Percentiles rank a stretch among this genome's conserved stretches.
These are phyloP conservation scores for Phoenix dactylifera DNA, from an alignment of 176 grass and related monocot species.

Conservation along the genomic window DNA sequence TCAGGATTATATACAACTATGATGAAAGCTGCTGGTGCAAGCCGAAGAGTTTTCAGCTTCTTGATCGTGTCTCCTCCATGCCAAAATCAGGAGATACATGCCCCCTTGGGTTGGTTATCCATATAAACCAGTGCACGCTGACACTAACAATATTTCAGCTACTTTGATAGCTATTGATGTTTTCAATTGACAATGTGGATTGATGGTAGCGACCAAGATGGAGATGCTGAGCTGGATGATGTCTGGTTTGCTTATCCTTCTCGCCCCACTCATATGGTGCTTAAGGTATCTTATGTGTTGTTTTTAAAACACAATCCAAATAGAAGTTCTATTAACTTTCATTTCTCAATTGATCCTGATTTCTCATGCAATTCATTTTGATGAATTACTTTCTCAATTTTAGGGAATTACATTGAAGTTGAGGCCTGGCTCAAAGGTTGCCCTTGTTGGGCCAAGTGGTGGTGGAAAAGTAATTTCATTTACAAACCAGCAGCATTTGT, in stretches of 20 bases:
- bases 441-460: slow-evolving; percentile 95
- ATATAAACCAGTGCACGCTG: too few species aligned
- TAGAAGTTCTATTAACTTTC: too few species aligned
- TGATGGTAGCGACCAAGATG: slow-evolving; percentile 55
- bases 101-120: slow-evolving; percentile 47
- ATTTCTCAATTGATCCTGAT: too few species aligned
- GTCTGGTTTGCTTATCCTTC: slow-evolving; percentile 99
- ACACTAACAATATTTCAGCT: slow-evolving; percentile 2
- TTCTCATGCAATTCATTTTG: too few species aligned
- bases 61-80: slow-evolving; percentile 84
- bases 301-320: too few species aligned
- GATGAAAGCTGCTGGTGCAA: slow-evolving; percentile 97
- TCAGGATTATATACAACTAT: slow-evolving; percentile 92
- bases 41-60: slow-evolving; percentile 86
- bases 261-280: slow-evolving; percentile 92
- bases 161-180: slow-evolving; percentile 1
- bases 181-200: slow-evolving; percentile 22
- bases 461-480: slow-evolving; percentile 67
- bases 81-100: slow-evolving; percentile 53
- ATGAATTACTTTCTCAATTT: slow-evolving; percentile 2
- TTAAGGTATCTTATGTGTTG: slow-evolving; percentile 47
- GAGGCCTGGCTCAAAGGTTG: slow-evolving; percentile 80
- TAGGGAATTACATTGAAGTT: slow-evolving; percentile 95
- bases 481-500: background rate
- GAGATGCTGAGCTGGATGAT: slow-evolving; percentile 82